Conservation (phyloP, 495 filamentous ascomycete species). For the Aspergillus sclerotioniger region DNA sequence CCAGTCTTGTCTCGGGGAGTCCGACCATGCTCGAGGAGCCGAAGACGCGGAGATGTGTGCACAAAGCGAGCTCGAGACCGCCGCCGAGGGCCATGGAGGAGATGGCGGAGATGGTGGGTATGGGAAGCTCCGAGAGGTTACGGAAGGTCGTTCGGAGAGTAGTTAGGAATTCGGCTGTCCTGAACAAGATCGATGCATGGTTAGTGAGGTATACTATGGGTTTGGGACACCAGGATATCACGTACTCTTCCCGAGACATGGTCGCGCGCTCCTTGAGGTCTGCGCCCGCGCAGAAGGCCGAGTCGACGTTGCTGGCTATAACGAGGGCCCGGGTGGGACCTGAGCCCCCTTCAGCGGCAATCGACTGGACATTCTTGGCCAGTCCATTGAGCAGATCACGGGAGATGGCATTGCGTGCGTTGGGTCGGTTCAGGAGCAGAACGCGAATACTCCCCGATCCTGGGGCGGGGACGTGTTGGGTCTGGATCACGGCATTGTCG, state of each 20-base stretch:
- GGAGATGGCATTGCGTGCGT: conserved; percentile 88
- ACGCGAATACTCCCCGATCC: conserved; percentile 82
- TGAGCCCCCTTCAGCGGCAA: conserved; percentile 64
- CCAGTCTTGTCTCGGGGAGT: conserved; percentile 86
- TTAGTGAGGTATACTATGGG: not conserved
- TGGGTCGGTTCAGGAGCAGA: conserved; percentile 80
- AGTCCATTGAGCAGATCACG: conserved; percentile 68
- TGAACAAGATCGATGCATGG: conserved; percentile 27
- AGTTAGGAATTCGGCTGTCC: conserved; percentile 71
- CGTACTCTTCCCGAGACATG: conserved; percentile 68
- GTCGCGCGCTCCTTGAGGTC: conserved; percentile 84
- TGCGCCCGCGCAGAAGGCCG: conserved; percentile 88
- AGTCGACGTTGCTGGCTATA: conserved; percentile 72
- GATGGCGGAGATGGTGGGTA: conserved; percentile 87
- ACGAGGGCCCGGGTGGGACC: conserved; percentile 73
- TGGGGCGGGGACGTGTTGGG: conserved; percentile 71
- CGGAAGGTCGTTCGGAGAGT: conserved; percentile 71
- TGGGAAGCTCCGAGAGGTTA: conserved; percentile 64
- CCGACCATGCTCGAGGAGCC: conserved; percentile 69
- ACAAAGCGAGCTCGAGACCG: conserved; percentile 85
- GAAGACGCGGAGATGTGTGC: conserved; percentile 83
- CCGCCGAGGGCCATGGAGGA: conserved; percentile 82
- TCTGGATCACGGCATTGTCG: conserved; percentile 59
- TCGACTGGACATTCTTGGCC: conserved; percentile 61
- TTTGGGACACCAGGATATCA: not conserved